phyloP scores from a whole-genome alignment of 306 rosid genomes.

The Dryas octopetala region DNA sequence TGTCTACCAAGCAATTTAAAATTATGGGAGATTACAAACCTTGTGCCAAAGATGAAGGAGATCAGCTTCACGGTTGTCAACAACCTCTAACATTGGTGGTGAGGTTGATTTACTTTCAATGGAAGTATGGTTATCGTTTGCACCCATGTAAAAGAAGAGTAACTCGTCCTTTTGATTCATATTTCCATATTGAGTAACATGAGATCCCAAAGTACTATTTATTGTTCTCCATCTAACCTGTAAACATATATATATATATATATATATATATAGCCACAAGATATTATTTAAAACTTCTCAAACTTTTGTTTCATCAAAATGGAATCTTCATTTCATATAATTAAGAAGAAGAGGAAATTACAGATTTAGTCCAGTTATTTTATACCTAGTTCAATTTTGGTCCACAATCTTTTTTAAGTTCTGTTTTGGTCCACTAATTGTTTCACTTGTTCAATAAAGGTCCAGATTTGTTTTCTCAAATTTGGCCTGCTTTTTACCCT shows the following conservation, averaged over 20 bases:
- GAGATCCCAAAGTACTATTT: slow-evolving; percentile 30
- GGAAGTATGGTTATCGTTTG: slow-evolving; percentile 5
- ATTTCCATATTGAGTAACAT: slow-evolving; percentile 56
- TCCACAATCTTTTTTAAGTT: no score
- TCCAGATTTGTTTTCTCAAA: no score
- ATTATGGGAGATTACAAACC: slow-evolving; percentile 26
- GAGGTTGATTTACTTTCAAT: not conserved
- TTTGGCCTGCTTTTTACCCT: no score
- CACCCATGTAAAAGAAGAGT: slow-evolving; percentile 43
- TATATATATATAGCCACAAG: no score
- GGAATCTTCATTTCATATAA: no score
- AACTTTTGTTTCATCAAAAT: no score
- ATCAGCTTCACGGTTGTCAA: slow-evolving; percentile 44
- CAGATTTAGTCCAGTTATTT: no score
- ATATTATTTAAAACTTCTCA: no score
- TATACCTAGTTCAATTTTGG: no score
- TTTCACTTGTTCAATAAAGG: no score
- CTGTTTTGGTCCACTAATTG: no score
- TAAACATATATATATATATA: not conserved
- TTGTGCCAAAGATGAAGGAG: slow-evolving; percentile 39
- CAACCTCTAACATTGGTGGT: not conserved
- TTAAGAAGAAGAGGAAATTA: no score
- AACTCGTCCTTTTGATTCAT: slow-evolving; percentile 1
- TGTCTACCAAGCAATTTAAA: not conserved
- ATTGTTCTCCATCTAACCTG: not conserved